These are phyloP conservation scores for Prosopis cineraria DNA, from an alignment of 306 rosid species.

Conservation along the genomic window DNA sequence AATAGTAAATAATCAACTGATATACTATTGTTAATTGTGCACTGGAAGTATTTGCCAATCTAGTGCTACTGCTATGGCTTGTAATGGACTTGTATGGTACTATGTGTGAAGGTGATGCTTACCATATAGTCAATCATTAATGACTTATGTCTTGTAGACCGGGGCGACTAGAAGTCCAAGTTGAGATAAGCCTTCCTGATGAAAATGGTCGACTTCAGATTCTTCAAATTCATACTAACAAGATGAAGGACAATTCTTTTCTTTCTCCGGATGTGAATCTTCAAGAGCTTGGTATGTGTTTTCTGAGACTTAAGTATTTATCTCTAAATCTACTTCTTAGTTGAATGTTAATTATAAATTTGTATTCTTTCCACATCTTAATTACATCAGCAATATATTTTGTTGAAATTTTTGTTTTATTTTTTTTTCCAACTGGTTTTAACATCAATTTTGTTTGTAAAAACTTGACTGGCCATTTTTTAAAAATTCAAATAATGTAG, in stretches of 20 bases:
- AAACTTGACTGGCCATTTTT: slow-evolving; percentile 1
- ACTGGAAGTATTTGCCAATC: slow-evolving; percentile 18
- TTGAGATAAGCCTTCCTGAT: slow-evolving; percentile 98
- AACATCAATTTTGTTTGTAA: slow-evolving; percentile 7
- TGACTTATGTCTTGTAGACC: slow-evolving; percentile 62
- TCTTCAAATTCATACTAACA: slow-evolving; percentile 96
- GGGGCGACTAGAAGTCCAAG: slow-evolving; percentile 97
- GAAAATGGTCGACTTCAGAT: slow-evolving; percentile 95
- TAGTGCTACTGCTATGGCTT: slow-evolving; percentile 24
- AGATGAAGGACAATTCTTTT: slow-evolving; percentile 98
- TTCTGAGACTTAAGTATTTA: slow-evolving; percentile 31
- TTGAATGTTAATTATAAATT: slow-evolving; percentile 19
- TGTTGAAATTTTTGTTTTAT: slow-evolving; percentile 10
- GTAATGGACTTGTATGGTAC: slow-evolving; percentile 26
- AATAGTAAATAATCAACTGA: slow-evolving; percentile 29
- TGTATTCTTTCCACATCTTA: slow-evolving; percentile 8
- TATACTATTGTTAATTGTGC: slow-evolving; percentile 22
- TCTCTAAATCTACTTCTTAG: background rate
- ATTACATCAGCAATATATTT: slow-evolving; percentile 27
- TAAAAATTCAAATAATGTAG: slow-evolving; percentile 9
- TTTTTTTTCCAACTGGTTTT: slow-evolving; percentile 8
- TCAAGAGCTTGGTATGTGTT: slow-evolving; percentile 83
- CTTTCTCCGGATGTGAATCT: slow-evolving; percentile 91
- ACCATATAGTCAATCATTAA: slow-evolving; percentile 21
- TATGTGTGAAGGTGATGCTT: slow-evolving; percentile 29